A percentile compares a stretch with the other conserved stretches of the same genome.
These are phyloP conservation scores for Arabidopsis lyrata DNA, from an alignment of 441 rosid genomes.

Conservation along the genomic window DNA sequence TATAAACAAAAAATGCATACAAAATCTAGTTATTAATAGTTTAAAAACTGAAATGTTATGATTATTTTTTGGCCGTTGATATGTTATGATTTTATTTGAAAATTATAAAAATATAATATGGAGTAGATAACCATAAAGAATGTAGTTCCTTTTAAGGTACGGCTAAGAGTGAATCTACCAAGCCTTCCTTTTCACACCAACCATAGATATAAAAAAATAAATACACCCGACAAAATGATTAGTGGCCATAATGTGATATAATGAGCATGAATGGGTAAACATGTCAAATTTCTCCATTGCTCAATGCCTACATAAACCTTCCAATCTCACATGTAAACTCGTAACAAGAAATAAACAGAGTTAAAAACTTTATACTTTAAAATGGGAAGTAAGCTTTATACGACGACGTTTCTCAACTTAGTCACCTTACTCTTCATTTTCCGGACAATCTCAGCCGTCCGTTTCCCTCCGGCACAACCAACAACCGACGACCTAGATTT, in stretches of 20 bases:
- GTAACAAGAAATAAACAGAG: slow-evolving; percentile 27
- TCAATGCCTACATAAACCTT: slow-evolving; percentile 39
- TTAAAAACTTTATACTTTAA: background rate
- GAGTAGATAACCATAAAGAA: slow-evolving; percentile 23
- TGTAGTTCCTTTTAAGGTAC: slow-evolving; percentile 46
- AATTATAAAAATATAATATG: background rate
- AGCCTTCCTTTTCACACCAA: slow-evolving; percentile 39
- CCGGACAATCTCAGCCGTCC: slow-evolving; percentile 42
- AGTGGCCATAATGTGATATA: slow-evolving; percentile 37
- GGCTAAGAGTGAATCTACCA: slow-evolving; percentile 44
- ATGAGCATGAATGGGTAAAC: slow-evolving; percentile 18
- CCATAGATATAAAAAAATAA: background rate
- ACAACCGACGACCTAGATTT: slow-evolving; percentile 53
- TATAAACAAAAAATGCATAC: background rate
- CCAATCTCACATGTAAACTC: background rate
- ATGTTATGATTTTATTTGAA: background rate
- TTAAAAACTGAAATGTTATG: background rate
- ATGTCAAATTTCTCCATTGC: slow-evolving; percentile 20
- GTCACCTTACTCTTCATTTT: slow-evolving; percentile 46
- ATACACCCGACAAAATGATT: slow-evolving; percentile 39
- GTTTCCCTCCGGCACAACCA: slow-evolving; percentile 19
- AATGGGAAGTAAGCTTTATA: slow-evolving; percentile 28
- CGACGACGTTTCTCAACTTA: slow-evolving; percentile 32
- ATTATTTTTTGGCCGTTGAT: background rate
- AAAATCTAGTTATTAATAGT: background rate